Evolutionary conservation across 176 grass and related monocot genomes (phyloP), one percentile per base, ranked within the genome.

Genomic region (Thinopyrum elongatum): DNA sequence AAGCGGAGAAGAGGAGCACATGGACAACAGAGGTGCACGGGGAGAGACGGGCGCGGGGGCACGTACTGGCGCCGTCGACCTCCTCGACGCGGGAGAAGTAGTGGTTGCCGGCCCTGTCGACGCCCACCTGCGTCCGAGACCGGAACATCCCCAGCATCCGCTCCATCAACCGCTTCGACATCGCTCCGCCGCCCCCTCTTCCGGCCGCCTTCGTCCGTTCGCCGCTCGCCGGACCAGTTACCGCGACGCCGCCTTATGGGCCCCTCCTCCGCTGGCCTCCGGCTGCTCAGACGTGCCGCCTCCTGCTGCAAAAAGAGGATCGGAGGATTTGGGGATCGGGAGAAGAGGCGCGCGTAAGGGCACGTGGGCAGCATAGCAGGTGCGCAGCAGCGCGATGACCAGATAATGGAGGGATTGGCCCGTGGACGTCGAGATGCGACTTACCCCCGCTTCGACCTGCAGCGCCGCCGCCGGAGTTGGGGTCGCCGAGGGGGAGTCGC

Each of bases 81-180:
- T 93, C 89, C 82, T 95, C 95, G 39, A 81, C 65, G 67, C 86
- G 91, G 86, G 91, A 90, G 86, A 92, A 98, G 83, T 98, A 98
- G 26, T 86, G 90, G 83, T 95, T 95, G 68, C 91, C 91, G 65
- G 72, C 86, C 89, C 92, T 95, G 85, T 98, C 95, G 51, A 92
- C 80, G 64, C 95, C 95, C 57, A 93, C 93, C 71, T 92, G 87
- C 69, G 80, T 87, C 76, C 87, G 91, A 7, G 93, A 90, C 25
- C 69, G 92, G 87, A 98, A 93, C 73, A 93, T 80, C 35, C 87
- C 89, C 66, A 94, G 61, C 71, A 98, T 58, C 73, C 93, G 89
- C 25, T 93, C 85, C 68, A 93, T 25, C 44, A 98, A 58, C 79
- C 86, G 89, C 83, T 92, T 98, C 65, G 93, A 91, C 93, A 95